Percentiles rank a stretch among this genome's conserved stretches.
Evolutionary conservation across 768 basidiomycete species (phyloP).

Genomic region (Trametes cinnabarina): DNA sequence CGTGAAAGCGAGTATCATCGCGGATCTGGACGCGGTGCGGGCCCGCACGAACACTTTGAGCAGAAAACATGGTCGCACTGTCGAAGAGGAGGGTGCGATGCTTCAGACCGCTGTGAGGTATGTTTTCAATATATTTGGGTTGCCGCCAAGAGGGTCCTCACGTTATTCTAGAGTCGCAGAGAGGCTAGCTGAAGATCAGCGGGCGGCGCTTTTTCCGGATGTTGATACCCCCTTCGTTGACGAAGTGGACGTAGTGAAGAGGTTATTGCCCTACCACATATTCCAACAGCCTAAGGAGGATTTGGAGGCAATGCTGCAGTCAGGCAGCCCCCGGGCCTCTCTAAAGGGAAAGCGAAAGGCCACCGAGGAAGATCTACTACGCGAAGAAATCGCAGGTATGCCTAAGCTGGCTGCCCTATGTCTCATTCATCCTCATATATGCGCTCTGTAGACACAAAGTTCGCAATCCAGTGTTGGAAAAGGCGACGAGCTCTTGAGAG

Average conservation of each 20-base stretch:
- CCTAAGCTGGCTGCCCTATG: constrained; percentile 6
- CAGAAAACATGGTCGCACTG: constrained; percentile 37
- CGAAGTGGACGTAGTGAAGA: constrained; percentile 59
- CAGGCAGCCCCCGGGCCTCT: constrained; percentile 15
- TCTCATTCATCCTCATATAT: neutral
- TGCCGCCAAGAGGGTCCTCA: neutral
- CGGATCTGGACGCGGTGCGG: constrained; percentile 21
- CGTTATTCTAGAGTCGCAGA: constrained; percentile 46
- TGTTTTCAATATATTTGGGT: constrained; percentile 10
- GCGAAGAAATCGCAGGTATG: constrained; percentile 54
- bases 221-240: constrained; percentile 68
- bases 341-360: constrained; percentile 67
- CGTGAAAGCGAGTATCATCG: constrained; percentile 12
- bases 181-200: constrained; percentile 62
- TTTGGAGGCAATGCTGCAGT: constrained; percentile 30
- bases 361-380: constrained; percentile 38
- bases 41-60: constrained; percentile 15
- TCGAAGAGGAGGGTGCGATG: constrained; percentile 52
- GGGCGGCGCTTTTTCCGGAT: constrained; percentile 59
- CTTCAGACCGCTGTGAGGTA: constrained; percentile 51
- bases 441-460: constrained; percentile 54
- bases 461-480: constrained; percentile 65
- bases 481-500: constrained; percentile 54
- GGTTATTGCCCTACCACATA: constrained; percentile 77
- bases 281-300: constrained; percentile 76